phyloP scores from a whole-genome alignment of 169 alveolate species.

The Eimeria necatrix region DNA sequence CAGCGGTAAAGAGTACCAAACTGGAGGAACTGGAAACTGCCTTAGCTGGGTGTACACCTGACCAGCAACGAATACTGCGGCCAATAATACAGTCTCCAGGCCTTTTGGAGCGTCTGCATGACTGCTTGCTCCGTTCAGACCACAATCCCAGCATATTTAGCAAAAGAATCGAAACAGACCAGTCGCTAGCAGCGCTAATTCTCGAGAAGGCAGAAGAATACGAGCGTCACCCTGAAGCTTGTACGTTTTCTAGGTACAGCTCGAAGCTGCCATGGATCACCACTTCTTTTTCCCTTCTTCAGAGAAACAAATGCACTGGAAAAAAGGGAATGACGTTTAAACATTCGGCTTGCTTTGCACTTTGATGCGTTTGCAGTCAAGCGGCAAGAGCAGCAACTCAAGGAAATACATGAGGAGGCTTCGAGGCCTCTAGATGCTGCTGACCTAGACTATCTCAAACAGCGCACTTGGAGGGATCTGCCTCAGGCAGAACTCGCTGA shows the following conservation, averaged over 20 bases:
- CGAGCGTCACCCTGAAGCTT: conserved; percentile 14
- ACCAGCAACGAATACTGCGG: conserved; percentile 33
- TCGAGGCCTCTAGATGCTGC: conserved; percentile 29
- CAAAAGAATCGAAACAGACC: background rate
- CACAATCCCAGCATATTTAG: background rate
- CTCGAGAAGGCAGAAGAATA: conserved; percentile 55
- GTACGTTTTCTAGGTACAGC: background rate
- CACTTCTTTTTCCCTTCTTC: background rate
- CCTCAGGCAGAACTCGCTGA: conserved; percentile 78
- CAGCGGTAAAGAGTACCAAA: conserved; percentile 16
- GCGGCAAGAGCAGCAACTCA: conserved; percentile 47
- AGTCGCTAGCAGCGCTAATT: background rate
- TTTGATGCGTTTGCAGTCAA: background rate
- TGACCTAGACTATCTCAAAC: background rate
- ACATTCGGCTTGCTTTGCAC: background rate
- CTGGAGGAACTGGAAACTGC: conserved; percentile 30
- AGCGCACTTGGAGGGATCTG: conserved; percentile 77
- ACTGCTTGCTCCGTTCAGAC: background rate
- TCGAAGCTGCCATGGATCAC: too few relatives aligned
- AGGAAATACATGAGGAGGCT: conserved; percentile 27
- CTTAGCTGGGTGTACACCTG: conserved; percentile 46
- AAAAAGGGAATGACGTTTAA: background rate
- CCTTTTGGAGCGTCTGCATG: conserved; percentile 35
- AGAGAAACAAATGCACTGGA: background rate
- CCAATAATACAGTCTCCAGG: conserved; percentile 16